These are phyloP conservation scores for Sophora flavescens DNA, from an alignment of 306 rosid species.

Conservation along the genomic window DNA sequence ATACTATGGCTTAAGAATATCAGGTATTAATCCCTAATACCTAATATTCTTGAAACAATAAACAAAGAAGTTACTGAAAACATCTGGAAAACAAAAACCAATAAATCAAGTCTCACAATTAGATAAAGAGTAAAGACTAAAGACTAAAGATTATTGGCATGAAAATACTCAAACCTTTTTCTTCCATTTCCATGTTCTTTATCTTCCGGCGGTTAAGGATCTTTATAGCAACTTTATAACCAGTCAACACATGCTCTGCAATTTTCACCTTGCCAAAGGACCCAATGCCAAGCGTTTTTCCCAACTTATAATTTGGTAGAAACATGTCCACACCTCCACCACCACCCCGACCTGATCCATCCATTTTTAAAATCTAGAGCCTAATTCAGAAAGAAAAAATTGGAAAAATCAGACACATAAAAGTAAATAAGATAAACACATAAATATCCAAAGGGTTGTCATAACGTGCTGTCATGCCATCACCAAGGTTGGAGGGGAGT, in stretches of 20 bases:
- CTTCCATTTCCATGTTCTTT: constrained; percentile 90
- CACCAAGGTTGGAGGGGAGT: neutral
- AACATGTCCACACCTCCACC: constrained; percentile 60
- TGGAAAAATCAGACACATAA: constrained; percentile 9
- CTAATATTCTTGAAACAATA: neutral
- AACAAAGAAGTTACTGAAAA: constrained; percentile 24
- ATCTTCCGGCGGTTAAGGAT: constrained; percentile 86
- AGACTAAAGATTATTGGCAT: constrained; percentile 15
- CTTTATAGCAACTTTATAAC: constrained; percentile 96
- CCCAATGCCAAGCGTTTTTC: constrained; percentile 96
- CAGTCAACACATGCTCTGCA: constrained; percentile 87
- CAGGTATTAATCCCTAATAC: constrained; percentile 30
- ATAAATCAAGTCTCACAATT: constrained; percentile 1
- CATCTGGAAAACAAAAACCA: constrained; percentile 15
- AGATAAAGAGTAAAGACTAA: constrained; percentile 32
- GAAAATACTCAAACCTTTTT: constrained; percentile 71
- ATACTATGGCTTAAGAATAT: constrained; percentile 17
- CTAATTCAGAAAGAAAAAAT: constrained; percentile 37
- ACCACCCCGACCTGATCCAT: constrained; percentile 59
- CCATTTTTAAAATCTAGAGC: constrained; percentile 61
- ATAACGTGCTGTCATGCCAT: constrained; percentile 1
- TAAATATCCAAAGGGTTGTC: neutral
- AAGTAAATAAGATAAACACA: constrained; percentile 16
- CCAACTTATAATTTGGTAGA: constrained; percentile 83
- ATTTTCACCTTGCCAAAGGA: constrained; percentile 91